These are phyloP conservation scores for Umbelopsis sp. DNA, from an alignment of 192 early-diverging fungal species.

Conservation along the genomic window DNA sequence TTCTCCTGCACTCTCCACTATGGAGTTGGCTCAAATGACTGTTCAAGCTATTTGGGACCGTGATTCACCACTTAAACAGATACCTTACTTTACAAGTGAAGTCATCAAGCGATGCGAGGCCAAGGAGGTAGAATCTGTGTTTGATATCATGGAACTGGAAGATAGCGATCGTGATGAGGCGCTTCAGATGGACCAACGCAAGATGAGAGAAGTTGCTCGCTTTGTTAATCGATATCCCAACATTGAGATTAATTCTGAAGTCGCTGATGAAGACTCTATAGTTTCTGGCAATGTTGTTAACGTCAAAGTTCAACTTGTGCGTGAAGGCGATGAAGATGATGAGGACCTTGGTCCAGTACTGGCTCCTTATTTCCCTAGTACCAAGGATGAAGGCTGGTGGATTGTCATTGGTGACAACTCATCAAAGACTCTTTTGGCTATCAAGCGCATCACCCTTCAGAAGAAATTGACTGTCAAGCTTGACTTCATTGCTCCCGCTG, in stretches of 20 bases:
- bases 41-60: conserved; percentile 98
- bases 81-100: conserved; percentile 80
- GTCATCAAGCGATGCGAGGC: conserved; percentile 73
- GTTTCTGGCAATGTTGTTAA: conserved; percentile 34
- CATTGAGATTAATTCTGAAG: conserved; percentile 42
- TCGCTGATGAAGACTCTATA: conserved; percentile 51
- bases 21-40: conserved; percentile 97
- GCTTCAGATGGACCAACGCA: conserved; percentile 58
- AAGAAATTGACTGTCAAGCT: conserved; percentile 50
- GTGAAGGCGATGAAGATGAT: conserved; percentile 29
- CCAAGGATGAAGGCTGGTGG: conserved; percentile 96
- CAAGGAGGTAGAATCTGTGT: conserved; percentile 80
- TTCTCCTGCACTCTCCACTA: conserved; percentile 79
- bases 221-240: conserved; percentile 48
- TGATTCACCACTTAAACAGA: conserved; percentile 88
- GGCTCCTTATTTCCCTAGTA: conserved; percentile 86
- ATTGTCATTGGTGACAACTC: conserved; percentile 71
- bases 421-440: conserved; percentile 68
- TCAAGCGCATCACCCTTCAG: conserved; percentile 69
- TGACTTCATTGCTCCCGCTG: conserved; percentile 74
- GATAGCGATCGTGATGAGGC: conserved; percentile 75
- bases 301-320: conserved; percentile 21
- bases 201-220: conserved; percentile 40
- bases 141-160: conserved; percentile 94
- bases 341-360: conserved; percentile 63